These are phyloP conservation scores for Cladobotryum mycophilum DNA, from an alignment of 2,329 filamentous ascomycete genomes.

Conservation along the genomic window DNA sequence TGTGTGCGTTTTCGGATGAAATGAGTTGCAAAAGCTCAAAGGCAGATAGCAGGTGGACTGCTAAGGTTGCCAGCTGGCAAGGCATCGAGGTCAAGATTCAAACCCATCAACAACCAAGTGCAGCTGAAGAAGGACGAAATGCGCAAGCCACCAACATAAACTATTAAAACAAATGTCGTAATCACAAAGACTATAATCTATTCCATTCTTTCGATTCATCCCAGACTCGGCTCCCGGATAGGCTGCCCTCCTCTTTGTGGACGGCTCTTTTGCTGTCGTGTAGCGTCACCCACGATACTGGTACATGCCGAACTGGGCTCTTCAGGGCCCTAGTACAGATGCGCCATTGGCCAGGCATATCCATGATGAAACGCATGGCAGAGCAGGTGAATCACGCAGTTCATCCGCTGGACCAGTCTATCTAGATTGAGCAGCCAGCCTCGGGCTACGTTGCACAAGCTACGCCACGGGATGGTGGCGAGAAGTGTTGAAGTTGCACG, in stretches of 20 bases:
- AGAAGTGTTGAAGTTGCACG: neutral
- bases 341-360: neutral
- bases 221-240: neutral
- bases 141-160: too few species aligned
- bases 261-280: conserved; percentile 4
- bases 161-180: too few species aligned
- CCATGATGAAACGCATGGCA: neutral
- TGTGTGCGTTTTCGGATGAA: too few species aligned
- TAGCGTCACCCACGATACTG: neutral
- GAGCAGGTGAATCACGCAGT: neutral
- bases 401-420: neutral
- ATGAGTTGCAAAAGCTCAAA: neutral
- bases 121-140: too few species aligned
- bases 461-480: neutral
- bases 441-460: neutral
- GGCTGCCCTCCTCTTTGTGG: neutral
- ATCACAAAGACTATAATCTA: too few species aligned
- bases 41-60: neutral
- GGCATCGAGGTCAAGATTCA: neutral
- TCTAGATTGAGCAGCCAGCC: neutral
- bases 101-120: too few species aligned
- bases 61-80: neutral
- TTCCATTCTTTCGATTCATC: neutral
- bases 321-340: neutral
- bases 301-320: neutral